These are phyloP conservation scores for Guadua angustifolia DNA, from an alignment of 176 grass and related monocot genomes.

Conservation along the genomic window DNA sequence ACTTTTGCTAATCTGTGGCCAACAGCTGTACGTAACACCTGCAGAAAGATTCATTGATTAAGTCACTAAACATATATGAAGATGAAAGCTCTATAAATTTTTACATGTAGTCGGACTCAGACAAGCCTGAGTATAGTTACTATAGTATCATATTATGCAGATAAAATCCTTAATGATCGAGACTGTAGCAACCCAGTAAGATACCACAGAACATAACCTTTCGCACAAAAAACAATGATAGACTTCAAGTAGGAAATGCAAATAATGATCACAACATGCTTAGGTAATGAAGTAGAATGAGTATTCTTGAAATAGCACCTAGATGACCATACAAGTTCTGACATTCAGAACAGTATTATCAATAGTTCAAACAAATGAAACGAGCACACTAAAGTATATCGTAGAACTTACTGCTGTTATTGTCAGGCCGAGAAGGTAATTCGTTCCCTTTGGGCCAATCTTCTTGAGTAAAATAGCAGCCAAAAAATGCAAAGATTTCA, in stretches of 20 bases:
- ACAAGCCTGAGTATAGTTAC: neutral
- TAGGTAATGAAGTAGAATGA: neutral
- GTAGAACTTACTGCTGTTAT: constrained; percentile 65
- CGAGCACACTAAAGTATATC: neutral
- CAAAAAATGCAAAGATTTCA: constrained; percentile 86
- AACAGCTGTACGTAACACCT: constrained; percentile 88
- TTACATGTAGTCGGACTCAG: neutral
- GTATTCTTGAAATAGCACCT: constrained; percentile 7
- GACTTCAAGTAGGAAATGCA: constrained; percentile 2
- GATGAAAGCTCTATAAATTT: constrained; percentile 1
- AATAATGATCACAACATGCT: neutral
- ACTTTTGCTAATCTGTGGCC: constrained; percentile 94
- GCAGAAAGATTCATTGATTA: constrained; percentile 31
- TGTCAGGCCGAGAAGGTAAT: constrained; percentile 73
- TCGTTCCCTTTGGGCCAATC: constrained; percentile 70
- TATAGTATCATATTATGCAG: neutral
- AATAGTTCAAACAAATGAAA: constrained; percentile 28
- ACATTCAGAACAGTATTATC: constrained; percentile 4
- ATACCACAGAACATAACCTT: constrained; percentile 17
- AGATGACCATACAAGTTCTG: constrained; percentile 4
- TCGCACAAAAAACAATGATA: neutral
- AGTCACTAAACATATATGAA: neutral
- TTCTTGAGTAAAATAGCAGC: constrained; percentile 83
- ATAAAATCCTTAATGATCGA: constrained; percentile 17
- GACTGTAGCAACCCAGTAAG: constrained; percentile 1